These are phyloP conservation scores for Corynascus novoguineensis DNA, from an alignment of 495 filamentous ascomycete genomes.

Conservation along the genomic window DNA sequence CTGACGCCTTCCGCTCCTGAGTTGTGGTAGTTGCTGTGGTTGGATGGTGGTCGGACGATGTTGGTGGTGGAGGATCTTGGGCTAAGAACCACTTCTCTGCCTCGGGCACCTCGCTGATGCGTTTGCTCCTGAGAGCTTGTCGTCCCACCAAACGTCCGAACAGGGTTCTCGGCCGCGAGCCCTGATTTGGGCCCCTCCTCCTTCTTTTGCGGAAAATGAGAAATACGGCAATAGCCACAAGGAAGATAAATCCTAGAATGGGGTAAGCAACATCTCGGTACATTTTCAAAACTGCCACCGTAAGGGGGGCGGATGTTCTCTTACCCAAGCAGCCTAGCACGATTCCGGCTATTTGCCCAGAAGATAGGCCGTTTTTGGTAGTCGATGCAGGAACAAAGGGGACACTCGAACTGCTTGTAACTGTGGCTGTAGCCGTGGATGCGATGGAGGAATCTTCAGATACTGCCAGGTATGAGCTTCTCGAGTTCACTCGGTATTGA, in stretches of 20 bases:
- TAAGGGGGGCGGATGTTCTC: background rate
- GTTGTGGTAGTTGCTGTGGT: no score
- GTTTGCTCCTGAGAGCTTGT: background rate
- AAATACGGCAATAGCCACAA: background rate
- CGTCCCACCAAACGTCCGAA: no score
- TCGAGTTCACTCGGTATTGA: no score
- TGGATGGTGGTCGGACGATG: background rate
- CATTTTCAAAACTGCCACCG: background rate
- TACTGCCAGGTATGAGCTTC: no score
- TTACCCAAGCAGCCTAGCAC: background rate
- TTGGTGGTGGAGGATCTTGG: background rate
- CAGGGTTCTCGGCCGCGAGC: no score
- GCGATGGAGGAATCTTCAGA: background rate
- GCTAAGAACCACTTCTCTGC: background rate
- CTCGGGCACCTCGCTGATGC: background rate
- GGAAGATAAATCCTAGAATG: background rate
- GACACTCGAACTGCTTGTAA: background rate
- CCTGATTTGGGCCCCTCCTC: background rate
- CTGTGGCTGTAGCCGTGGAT: no score
- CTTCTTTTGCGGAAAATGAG: background rate
- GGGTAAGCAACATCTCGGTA: no score
- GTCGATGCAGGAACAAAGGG: background rate
- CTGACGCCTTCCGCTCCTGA: no score
- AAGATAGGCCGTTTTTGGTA: background rate
- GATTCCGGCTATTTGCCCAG: constrained; percentile 4